A percentile compares a stretch with the other conserved stretches of the same genome.
Evolutionary conservation across 1,139 yeast genomes (phyloP).

Genomic region (Protomyces inouyei): DNA sequence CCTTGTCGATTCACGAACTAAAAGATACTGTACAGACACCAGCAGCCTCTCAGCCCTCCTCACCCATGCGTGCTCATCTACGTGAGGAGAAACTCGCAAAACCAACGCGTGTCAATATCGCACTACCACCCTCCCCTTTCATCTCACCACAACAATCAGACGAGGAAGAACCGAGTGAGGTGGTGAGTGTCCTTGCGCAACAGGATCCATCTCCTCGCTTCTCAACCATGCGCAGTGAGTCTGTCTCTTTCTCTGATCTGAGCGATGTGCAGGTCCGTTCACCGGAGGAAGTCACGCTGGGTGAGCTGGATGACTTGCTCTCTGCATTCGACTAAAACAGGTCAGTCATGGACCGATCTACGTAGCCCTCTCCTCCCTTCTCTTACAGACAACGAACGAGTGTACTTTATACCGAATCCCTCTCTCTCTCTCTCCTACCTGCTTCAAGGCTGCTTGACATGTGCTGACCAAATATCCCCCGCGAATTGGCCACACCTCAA

Average conservation of each 20-base stretch:
- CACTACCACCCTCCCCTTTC: constrained; percentile 22
- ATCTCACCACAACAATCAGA: constrained; percentile 14
- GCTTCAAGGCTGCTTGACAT: not conserved
- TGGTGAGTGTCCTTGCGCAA: not conserved
- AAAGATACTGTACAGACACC: not conserved
- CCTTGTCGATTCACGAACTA: constrained; percentile 9
- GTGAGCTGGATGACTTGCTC: constrained; percentile 12
- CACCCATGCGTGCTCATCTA: constrained; percentile 4
- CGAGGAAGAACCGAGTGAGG: constrained; percentile 4
- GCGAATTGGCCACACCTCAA: not conserved
- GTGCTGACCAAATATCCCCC: not conserved
- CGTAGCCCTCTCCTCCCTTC: not conserved
- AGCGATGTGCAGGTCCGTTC: constrained; percentile 9
- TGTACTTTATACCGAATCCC: not conserved
- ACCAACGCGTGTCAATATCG: constrained; percentile 8
- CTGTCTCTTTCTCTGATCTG: not conserved
- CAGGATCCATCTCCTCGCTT: not conserved
- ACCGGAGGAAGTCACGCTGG: constrained; percentile 22
- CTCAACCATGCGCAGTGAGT: not conserved
- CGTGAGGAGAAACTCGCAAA: not conserved
- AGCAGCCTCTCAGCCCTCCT: constrained; percentile 4
- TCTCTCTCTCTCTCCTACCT: not conserved
- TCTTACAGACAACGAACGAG: not conserved
- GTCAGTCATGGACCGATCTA: not conserved
- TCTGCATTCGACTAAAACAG: not conserved